phyloP scores from a whole-genome alignment of 768 basidiomycete species.

The Lanmaoa rubissima region DNA sequence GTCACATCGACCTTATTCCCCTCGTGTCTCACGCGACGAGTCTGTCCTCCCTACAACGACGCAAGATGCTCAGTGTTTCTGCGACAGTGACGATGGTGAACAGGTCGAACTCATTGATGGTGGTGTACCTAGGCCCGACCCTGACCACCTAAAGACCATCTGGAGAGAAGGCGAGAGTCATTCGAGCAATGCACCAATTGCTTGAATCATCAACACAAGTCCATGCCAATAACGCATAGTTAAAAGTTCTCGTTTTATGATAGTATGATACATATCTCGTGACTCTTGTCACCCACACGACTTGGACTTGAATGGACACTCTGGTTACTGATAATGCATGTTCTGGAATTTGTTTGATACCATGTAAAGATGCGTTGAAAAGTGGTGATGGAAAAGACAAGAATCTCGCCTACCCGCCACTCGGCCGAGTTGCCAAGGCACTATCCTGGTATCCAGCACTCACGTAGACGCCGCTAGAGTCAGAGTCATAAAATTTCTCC shows the following conservation, averaged over 20 bases:
- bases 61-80: conserved; percentile 12
- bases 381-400: no score
- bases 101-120: conserved; percentile 27
- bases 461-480: no score
- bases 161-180: conserved; percentile 35
- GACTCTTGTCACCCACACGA: neutral
- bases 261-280: neutral
- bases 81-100: conserved; percentile 21
- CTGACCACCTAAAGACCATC: conserved; percentile 3
- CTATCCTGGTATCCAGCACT: no score
- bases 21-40: conserved; percentile 53
- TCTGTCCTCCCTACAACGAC: conserved; percentile 41
- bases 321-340: neutral
- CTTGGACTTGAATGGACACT: neutral
- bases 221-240: neutral
- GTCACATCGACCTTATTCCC: conserved; percentile 70
- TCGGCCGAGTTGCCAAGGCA: no score
- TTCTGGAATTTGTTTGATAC: neutral
- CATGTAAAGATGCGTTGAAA: neutral
- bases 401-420: no score
- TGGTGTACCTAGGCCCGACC: conserved; percentile 10
- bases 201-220: conserved; percentile 5
- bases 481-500: neutral
- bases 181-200: conserved; percentile 19
- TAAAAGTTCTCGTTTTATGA: neutral